Conservation (phyloP, 1,284 basidiomycete genomes). For the Trametes versicolor region DNA sequence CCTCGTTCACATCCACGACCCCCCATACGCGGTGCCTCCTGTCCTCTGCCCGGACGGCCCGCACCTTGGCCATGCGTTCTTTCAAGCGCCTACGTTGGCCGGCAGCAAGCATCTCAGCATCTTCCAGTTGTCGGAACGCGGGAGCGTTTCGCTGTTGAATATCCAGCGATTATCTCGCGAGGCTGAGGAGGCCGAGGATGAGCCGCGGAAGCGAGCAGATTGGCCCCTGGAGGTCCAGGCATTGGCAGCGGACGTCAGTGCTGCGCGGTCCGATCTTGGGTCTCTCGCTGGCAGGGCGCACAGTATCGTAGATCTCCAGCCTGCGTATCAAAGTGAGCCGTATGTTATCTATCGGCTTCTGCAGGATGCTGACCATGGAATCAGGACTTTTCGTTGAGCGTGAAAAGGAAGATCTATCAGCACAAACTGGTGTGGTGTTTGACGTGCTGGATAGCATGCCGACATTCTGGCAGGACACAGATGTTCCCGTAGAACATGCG, state of each 20-base stretch:
- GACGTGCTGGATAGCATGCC: constrained; percentile 62
- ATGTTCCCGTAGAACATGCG: constrained; percentile 58
- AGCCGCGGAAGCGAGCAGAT: constrained; percentile 16
- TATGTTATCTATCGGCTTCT: constrained; percentile 26
- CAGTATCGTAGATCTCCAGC: constrained; percentile 57
- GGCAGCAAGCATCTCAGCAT: constrained; percentile 47
- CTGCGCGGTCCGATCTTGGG: constrained; percentile 50
- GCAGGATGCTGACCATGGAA: constrained; percentile 41
- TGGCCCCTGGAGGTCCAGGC: constrained; percentile 56
- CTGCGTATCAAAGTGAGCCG: constrained; percentile 61
- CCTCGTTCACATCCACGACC: constrained; percentile 53
- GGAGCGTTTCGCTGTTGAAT: constrained; percentile 57
- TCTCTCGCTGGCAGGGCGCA: constrained; percentile 56
- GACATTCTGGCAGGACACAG: constrained; percentile 60
- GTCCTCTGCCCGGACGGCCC: constrained; percentile 41
- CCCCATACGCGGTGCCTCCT: constrained; percentile 57
- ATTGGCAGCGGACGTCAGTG: constrained; percentile 44
- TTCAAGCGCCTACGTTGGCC: constrained; percentile 45
- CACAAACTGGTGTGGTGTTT: constrained; percentile 52
- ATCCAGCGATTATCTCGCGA: constrained; percentile 41
- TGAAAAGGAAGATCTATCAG: constrained; percentile 42
- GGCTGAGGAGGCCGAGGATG: constrained; percentile 14
- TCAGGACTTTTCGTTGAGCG: constrained; percentile 46
- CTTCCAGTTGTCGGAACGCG: constrained; percentile 58
- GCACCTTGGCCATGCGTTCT: constrained; percentile 57